Conservation (phyloP, 768 basidiomycete species). For the Leccinum imitatum region DNA sequence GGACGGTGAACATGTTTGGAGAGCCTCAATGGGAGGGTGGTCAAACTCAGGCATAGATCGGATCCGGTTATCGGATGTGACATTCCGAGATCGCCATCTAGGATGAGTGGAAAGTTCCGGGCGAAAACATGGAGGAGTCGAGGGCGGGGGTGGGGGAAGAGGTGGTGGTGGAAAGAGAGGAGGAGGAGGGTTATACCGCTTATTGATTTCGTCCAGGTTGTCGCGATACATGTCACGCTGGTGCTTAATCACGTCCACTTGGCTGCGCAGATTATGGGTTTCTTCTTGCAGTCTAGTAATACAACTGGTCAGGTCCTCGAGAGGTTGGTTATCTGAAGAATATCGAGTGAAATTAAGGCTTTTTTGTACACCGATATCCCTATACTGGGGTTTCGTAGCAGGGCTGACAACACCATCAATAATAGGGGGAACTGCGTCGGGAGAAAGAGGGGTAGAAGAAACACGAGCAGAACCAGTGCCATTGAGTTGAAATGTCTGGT, state of each 20-base stretch:
- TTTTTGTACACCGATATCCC: conserved; percentile 26
- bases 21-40: conserved; percentile 18
- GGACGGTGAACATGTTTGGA: conserved; percentile 10
- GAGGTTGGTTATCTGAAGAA: background rate
- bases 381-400: conserved; percentile 14
- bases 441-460: conserved; percentile 7
- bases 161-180: background rate
- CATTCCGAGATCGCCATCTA: conserved; percentile 16
- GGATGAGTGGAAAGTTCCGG: conserved; percentile 15
- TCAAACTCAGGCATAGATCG: conserved; percentile 9
- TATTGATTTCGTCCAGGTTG: conserved; percentile 13
- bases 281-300: conserved; percentile 21
- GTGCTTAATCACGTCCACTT: conserved; percentile 7
- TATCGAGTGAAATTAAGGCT: conserved; percentile 22
- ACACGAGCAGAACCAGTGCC: conserved; percentile 11
- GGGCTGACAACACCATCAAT: conserved; percentile 2
- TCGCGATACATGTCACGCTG: conserved; percentile 11
- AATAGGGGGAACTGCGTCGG: conserved; percentile 2
- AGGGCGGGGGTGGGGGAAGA: background rate
- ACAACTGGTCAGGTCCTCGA: conserved; percentile 9
- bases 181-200: conserved; percentile 2
- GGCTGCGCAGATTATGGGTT: conserved; percentile 12
- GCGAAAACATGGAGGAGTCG: background rate
- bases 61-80: background rate
- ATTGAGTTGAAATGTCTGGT: conserved; percentile 29